Percentiles rank a stretch among this genome's conserved stretches.
These are phyloP conservation scores for Diplocarpon mali DNA, from an alignment of 2,329 filamentous ascomycete species.

Conservation along the genomic window DNA sequence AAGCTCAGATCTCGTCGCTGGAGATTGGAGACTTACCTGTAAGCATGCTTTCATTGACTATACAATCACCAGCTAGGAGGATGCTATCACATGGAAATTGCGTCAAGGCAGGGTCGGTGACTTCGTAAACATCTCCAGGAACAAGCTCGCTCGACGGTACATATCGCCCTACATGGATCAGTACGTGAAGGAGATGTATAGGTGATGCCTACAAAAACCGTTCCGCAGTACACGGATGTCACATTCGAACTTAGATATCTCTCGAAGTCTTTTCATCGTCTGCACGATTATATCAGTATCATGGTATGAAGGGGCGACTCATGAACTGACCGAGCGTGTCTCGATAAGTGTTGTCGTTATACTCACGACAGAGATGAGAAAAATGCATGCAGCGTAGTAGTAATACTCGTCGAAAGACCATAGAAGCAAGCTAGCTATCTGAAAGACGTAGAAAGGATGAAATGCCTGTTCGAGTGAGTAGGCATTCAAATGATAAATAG, in stretches of 20 bases:
- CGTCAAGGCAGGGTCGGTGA: slow-evolving; percentile 81
- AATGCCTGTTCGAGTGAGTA: slow-evolving; percentile 50
- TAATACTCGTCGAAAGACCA: slow-evolving; percentile 97
- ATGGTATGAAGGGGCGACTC: not conserved
- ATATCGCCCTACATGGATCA: slow-evolving; percentile 52
- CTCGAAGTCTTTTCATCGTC: slow-evolving; percentile 82
- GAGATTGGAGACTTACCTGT: slow-evolving; percentile 43
- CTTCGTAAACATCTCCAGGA: slow-evolving; percentile 91
- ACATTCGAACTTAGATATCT: slow-evolving; percentile 91
- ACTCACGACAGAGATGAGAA: slow-evolving; percentile 85
- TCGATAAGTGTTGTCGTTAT: slow-evolving; percentile 84
- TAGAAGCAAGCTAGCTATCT: slow-evolving; percentile 83
- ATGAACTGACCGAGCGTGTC: slow-evolving; percentile 58
- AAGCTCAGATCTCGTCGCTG: slow-evolving; percentile 1
- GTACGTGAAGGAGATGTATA: not conserved
- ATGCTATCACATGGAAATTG: slow-evolving; percentile 91
- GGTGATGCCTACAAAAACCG: slow-evolving; percentile 62
- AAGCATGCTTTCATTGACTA: slow-evolving; percentile 98
- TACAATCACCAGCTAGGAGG: slow-evolving; percentile 85
- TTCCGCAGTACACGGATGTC: slow-evolving; percentile 87
- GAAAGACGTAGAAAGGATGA: slow-evolving; percentile 97
- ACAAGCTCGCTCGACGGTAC: slow-evolving; percentile 80
- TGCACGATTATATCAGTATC: slow-evolving; percentile 25
- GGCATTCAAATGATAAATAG: not conserved
- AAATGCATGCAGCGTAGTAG: slow-evolving; percentile 93